These are phyloP conservation scores for Diplodia seriata DNA, from an alignment of 2,329 filamentous ascomycete species.

Conservation along the genomic window DNA sequence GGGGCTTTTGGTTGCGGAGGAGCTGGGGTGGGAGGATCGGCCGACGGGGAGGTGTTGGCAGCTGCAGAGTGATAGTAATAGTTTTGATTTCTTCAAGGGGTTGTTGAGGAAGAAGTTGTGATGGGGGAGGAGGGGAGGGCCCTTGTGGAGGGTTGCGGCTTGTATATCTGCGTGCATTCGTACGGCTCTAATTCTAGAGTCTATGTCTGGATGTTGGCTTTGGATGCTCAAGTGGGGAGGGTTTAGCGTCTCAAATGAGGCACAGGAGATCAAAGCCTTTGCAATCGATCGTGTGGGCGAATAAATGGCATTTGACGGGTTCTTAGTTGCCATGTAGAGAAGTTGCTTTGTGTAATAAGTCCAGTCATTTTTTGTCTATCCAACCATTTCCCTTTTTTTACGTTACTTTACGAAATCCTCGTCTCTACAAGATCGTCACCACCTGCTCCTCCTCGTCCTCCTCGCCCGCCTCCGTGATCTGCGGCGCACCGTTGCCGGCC, in stretches of 20 bases:
- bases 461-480: conserved; percentile 38
- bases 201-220: too few species aligned
- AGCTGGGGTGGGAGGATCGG: conserved; percentile 75
- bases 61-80: conserved; percentile 95
- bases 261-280: too few species aligned
- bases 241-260: too few species aligned
- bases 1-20: conserved; percentile 84
- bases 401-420: background rate
- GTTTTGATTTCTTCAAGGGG: conserved; percentile 96
- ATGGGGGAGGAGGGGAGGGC: background rate
- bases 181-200: too few species aligned
- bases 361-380: background rate
- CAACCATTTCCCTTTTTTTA: background rate
- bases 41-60: conserved; percentile 79
- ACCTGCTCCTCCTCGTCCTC: conserved; percentile 47
- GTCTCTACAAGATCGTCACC: conserved; percentile 39
- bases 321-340: too few species aligned
- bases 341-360: background rate
- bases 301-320: too few species aligned
- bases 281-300: too few species aligned
- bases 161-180: too few species aligned
- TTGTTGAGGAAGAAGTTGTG: conserved; percentile 80
- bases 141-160: background rate
- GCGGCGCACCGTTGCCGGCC: conserved; percentile 41
- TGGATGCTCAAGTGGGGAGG: too few species aligned